Evolutionary conservation across 441 rosid genomes (phyloP), one percentile per base, ranked within the genome.

Genomic region (Populus trichocarpa): DNA sequence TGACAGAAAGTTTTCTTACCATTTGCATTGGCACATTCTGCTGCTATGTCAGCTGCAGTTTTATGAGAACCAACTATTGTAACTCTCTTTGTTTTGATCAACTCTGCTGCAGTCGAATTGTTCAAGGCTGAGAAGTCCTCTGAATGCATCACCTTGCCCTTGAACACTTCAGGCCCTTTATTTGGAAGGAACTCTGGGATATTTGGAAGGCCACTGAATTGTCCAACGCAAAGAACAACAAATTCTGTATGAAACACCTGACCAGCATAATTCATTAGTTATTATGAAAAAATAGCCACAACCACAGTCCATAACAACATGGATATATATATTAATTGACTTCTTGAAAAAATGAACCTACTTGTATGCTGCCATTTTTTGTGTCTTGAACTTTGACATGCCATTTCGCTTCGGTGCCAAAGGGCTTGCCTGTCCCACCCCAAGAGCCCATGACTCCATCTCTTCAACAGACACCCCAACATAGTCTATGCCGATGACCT

Each of bases 141-240:
- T 0, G 89, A 83, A 74, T 89, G 89, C 53, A 88, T 83, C 18
- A 86, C 89, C 78, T 85, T 40, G 1, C 90, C 90, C 8, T 36
- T 42, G 76, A 88, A 89, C 28, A 77, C 84, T 80, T 85, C 86
- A 4, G 88, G 91, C 2, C 91, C 93, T 64, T 85, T 69, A 25
- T 83, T 75, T 10, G 85, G 82, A 28, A 85, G 87, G 64, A 89
- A 88, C 53, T 85, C 87, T 5, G 93, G 91, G 25, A 88, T 79
- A 57, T 89, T 80, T 33, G 86, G 83, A 10, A 74, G 28, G 20
- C 80, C 81, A 42, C 75, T 77, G 67, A 64, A 83, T 32, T 63
- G 61, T 42, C 85, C 83, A 30, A 79, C 28, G 46, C 79, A 70
- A 4, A 80, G 79, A 38, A 77, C 72, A 10, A 83, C 79, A 59